phyloP scores from a whole-genome alignment of 805 yeast genomes.

The Teunomyces funiuensis region DNA sequence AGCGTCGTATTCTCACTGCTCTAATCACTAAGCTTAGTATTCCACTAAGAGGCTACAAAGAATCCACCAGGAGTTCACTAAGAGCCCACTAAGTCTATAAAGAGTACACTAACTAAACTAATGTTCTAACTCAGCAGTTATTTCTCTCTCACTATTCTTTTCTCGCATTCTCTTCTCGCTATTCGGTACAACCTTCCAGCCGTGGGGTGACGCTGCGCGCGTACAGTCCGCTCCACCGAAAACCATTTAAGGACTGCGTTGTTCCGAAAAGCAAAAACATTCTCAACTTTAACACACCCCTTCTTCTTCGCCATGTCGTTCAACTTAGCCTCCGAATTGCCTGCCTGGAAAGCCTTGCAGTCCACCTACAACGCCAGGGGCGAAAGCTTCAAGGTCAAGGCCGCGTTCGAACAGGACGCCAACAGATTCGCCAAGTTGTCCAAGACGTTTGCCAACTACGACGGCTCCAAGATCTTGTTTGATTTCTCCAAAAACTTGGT shows the following conservation, averaged over 20 bases:
- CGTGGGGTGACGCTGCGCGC: too few species aligned
- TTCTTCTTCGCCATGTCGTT: conserved; percentile 6
- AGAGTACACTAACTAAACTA: too few species aligned
- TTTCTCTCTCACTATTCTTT: too few species aligned
- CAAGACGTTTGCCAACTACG: conserved; percentile 77
- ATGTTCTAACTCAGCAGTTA: too few species aligned
- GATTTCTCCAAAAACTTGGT: conserved; percentile 95
- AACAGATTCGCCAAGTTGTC: conserved; percentile 75
- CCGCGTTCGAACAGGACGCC: conserved; percentile 74
- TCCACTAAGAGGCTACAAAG: too few species aligned
- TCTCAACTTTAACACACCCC: background rate
- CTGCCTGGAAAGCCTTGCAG: conserved; percentile 84
- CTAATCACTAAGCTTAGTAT: too few species aligned
- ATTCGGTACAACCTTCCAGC: too few species aligned
- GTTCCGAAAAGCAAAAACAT: background rate
- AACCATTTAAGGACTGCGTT: background rate
- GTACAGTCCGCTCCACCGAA: too few species aligned
- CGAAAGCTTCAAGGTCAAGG: conserved; percentile 67
- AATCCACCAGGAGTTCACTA: too few species aligned
- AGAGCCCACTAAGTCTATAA: too few species aligned
- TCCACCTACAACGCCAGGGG: conserved; percentile 67
- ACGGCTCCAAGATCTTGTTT: conserved; percentile 84
- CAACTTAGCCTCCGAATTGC: conserved; percentile 65
- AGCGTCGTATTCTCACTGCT: too few species aligned
- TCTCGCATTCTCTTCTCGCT: too few species aligned